These are phyloP conservation scores for Starmera caribaea DNA, from an alignment of 805 yeast species.

Conservation along the genomic window DNA sequence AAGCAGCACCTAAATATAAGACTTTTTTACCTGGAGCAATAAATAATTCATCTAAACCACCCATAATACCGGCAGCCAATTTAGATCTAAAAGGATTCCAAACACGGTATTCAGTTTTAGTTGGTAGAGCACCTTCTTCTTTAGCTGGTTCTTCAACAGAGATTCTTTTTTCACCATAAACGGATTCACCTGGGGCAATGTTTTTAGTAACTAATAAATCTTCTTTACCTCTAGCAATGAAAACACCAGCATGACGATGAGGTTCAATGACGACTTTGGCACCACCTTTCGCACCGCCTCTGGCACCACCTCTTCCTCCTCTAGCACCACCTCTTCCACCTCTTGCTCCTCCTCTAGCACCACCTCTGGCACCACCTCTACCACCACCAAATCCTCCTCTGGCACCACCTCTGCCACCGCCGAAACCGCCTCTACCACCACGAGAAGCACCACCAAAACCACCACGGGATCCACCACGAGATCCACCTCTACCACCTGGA, in stretches of 20 bases:
- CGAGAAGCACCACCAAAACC: slow-evolving; percentile 40
- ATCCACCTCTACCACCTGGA: slow-evolving; percentile 58
- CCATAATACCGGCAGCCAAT: slow-evolving; percentile 99
- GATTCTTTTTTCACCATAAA: slow-evolving; percentile 96
- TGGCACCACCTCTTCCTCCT: slow-evolving; percentile 60
- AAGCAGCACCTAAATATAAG: slow-evolving; percentile 96
- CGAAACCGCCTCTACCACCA: slow-evolving; percentile 30
- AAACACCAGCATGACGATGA: slow-evolving; percentile 98
- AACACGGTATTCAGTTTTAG: slow-evolving; percentile 97
- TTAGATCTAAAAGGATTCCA: slow-evolving; percentile 99
- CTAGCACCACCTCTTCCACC: slow-evolving; percentile 44
- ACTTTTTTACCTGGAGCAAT: slow-evolving; percentile 98
- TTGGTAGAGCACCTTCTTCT: slow-evolving; percentile 81
- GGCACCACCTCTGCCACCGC: slow-evolving; percentile 34
- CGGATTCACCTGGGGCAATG: slow-evolving; percentile 96
- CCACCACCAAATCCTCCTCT: slow-evolving; percentile 43
- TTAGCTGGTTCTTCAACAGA: slow-evolving; percentile 86
- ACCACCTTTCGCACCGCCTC: slow-evolving; percentile 83
- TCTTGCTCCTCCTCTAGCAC: slow-evolving; percentile 47
- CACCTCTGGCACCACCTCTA: slow-evolving; percentile 35
- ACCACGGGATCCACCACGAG: slow-evolving; percentile 34
- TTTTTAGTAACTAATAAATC: slow-evolving; percentile 96
- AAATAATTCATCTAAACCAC: slow-evolving; percentile 97
- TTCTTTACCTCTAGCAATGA: slow-evolving; percentile 99
- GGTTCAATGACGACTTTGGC: slow-evolving; percentile 98